These are phyloP conservation scores for Hymenoscyphus fraxineus DNA, from an alignment of 2,329 filamentous ascomycete genomes.

Conservation along the genomic window DNA sequence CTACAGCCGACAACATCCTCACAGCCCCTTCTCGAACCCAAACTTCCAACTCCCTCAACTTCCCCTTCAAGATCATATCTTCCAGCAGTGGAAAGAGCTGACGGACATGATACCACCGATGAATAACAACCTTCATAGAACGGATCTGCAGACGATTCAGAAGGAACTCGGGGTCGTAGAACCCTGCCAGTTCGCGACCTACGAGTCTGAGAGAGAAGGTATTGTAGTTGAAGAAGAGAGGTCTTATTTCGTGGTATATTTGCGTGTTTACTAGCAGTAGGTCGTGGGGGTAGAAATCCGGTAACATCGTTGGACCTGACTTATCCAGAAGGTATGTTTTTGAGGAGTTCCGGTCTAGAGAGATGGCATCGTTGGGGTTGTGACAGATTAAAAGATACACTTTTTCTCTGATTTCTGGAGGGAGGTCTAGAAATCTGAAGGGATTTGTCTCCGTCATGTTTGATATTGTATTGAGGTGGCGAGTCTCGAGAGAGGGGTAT, in stretches of 20 bases:
- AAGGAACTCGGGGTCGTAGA: conserved; percentile 21
- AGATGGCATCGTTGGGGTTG: conserved; percentile 11
- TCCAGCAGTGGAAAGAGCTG: conserved; percentile 26
- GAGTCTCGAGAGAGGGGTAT: neutral
- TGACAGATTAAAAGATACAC: conserved; percentile 25
- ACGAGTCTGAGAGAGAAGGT: conserved; percentile 24
- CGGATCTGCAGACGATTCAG: conserved; percentile 23
- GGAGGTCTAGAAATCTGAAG: conserved; percentile 30
- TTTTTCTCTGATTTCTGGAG: conserved; percentile 29
- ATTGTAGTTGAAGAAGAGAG: conserved; percentile 28
- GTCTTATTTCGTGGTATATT: conserved; percentile 29
- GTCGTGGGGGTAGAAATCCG: conserved; percentile 19
- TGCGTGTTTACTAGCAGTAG: conserved; percentile 28
- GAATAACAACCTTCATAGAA: conserved; percentile 17
- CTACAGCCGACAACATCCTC: neutral
- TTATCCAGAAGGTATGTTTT: neutral
- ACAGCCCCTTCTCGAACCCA: neutral
- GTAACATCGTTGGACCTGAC: neutral
- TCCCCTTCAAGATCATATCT: conserved; percentile 30
- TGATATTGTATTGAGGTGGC: neutral
- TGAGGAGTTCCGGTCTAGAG: neutral
- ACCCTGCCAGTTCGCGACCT: conserved; percentile 15
- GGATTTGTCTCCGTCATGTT: conserved; percentile 4
- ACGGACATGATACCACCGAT: conserved; percentile 22
- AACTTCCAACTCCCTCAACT: conserved; percentile 27